Evolutionary conservation across 257 asterid genomes (phyloP), one percentile per base, ranked within the genome.

Genomic region (Leonotis leonurus): DNA sequence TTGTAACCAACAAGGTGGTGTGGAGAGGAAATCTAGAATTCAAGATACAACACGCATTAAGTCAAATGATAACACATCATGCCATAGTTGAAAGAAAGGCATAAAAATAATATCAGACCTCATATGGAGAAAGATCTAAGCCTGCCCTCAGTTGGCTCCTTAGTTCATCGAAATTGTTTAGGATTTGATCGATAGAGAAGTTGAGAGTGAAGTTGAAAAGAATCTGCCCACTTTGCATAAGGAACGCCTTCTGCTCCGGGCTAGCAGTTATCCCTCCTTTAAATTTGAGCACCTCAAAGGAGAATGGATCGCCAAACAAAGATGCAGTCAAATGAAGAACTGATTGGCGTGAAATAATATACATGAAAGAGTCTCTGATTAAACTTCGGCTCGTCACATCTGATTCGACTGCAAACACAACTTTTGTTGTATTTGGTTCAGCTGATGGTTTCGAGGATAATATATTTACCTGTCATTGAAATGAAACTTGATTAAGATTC

Each of bases 181-280:
- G 71, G 49, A 86, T 65, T 76, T 77, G 75, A 72, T 89, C 87
- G 17, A 89, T 78, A 29, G 94, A 84, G 78, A 78, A 86, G 80
- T 89, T 84, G 77, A 89, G 73, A 60, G 97, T 89, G 72, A 89
- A 89, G 80, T 84, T 85, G 88, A 89, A 89, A 37, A 65, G 77
- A 62, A 89, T 83, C 82, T 81, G 88, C 74, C 75, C 85, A 29
- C 72, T 81, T 71, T 86, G 95, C 83, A 85, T 62, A 25, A 83
- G 85, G 70, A 81, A 89, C 3, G 85, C 97, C 41, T 79, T 89
- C 74, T 89, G 97, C 30, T 65, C 79, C 9, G 97, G 97, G 65
- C 75, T 84, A 50, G 75, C 88, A n/a, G 94, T 81, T 29, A 89
- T 84, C 72, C 97, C 95, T 45, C 95, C 97, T 54, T 56, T 73